Conservation (phyloP, 2,329 filamentous ascomycete species). For the Alternaria sp. region DNA sequence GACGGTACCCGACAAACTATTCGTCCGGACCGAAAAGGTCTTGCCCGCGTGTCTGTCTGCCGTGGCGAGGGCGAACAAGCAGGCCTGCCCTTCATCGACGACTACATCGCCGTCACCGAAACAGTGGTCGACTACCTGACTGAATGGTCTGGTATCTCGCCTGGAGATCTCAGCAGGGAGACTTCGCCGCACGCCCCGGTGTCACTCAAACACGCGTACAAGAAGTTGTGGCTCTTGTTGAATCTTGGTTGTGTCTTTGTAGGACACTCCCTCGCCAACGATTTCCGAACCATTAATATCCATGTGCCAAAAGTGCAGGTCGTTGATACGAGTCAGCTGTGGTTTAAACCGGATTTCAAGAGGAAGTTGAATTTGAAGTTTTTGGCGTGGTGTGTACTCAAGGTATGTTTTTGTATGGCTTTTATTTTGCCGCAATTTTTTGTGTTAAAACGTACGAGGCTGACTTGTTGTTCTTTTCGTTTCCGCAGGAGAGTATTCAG, state of each 20-base stretch:
- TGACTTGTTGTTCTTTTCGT: no score
- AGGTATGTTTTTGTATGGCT: conserved; percentile 42
- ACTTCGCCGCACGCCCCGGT: conserved; percentile 84
- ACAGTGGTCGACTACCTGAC: conserved; percentile 95
- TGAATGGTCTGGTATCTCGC: conserved; percentile 88
- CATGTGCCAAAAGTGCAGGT: conserved; percentile 90
- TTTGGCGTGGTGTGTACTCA: conserved; percentile 84
- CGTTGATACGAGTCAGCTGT: conserved; percentile 92
- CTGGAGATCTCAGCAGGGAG: conserved; percentile 81
- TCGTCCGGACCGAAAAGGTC: conserved; percentile 84
- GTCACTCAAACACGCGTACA: conserved; percentile 90
- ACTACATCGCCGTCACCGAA: conserved; percentile 93
- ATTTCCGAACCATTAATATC: conserved; percentile 98
- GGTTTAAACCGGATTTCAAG: conserved; percentile 80
- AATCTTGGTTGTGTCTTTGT: conserved; percentile 95
- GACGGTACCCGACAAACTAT: conserved; percentile 93
- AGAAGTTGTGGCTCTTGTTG: conserved; percentile 95
- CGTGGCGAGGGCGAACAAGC: conserved; percentile 80
- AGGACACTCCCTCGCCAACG: conserved; percentile 90
- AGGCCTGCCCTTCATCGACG: conserved; percentile 90
- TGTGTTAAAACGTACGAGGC: no score
- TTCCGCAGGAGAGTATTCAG: conserved; percentile 79
- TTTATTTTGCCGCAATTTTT: no score
- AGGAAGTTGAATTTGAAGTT: conserved; percentile 93
- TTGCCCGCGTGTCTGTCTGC: conserved; percentile 92